A percentile compares a stretch with the other conserved stretches of the same genome.
Conservation (phyloP, 2,329 filamentous ascomycete genomes). For the Fusarium compactum region DNA sequence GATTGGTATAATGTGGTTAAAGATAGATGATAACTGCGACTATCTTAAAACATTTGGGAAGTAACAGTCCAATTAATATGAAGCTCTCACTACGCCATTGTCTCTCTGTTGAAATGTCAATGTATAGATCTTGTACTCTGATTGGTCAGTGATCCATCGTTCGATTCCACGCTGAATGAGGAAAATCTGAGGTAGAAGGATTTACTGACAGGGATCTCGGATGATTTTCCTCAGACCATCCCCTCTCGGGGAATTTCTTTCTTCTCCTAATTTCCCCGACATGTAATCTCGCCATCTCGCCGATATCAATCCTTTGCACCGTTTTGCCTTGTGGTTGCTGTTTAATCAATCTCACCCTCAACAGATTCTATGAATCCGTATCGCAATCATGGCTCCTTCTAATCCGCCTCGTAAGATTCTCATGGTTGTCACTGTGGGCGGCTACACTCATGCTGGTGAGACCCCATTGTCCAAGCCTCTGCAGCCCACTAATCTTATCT, state of each 20-base stretch:
- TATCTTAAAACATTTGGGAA: not conserved
- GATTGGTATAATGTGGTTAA: not conserved
- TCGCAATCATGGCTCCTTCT: not conserved
- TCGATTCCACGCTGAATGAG: not conserved
- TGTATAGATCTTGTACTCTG: not conserved
- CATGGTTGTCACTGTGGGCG: conserved; percentile 50
- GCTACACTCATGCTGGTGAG: conserved; percentile 51
- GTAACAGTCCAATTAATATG: not conserved
- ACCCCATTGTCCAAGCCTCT: not conserved
- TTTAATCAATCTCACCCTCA: not conserved
- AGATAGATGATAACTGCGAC: not conserved
- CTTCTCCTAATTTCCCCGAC: not conserved
- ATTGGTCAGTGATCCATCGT: not conserved
- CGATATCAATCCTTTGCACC: not conserved
- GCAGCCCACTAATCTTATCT: not conserved
- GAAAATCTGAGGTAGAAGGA: not conserved
- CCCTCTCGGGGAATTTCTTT: not conserved
- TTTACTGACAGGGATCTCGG: conserved; percentile 1
- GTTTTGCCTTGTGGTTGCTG: not conserved
- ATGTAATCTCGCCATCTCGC: not conserved
- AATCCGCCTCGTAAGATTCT: conserved; percentile 45
- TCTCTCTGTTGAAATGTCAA: not conserved
- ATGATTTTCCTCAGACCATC: not conserved
- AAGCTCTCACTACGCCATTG: not conserved
- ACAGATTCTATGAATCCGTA: not conserved